Percentiles rank a stretch among this genome's conserved stretches.
These are phyloP conservation scores for Globisporangium carolinianum DNA, from an alignment of 352 stramenopile species.

Conservation along the genomic window DNA sequence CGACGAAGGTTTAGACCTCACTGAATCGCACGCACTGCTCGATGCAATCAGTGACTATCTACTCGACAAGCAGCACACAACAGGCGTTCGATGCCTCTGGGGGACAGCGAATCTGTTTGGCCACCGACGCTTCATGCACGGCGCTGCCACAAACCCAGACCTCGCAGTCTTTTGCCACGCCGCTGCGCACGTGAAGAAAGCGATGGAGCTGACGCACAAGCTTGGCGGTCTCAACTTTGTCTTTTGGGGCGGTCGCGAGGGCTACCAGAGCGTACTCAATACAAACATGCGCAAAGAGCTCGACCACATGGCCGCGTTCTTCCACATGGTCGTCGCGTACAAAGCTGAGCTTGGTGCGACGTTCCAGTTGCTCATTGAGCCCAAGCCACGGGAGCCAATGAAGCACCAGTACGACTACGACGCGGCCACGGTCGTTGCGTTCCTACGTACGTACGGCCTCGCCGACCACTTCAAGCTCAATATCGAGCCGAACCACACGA, in stretches of 20 bases:
- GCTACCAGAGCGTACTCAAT: constrained; percentile 78
- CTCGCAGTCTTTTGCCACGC: constrained; percentile 73
- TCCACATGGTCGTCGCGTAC: constrained; percentile 77
- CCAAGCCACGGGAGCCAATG: constrained; percentile 80
- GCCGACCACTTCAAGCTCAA: constrained; percentile 85
- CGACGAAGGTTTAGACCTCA: constrained; percentile 51
- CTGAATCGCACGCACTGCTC: constrained; percentile 25
- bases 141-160: constrained; percentile 78
- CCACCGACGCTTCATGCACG: constrained; percentile 81
- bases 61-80: constrained; percentile 58
- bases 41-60: constrained; percentile 39
- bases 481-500: constrained; percentile 87
- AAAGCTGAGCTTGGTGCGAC: constrained; percentile 66
- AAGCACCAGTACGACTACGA: constrained; percentile 91
- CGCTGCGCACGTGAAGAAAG: constrained; percentile 77
- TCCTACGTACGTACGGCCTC: constrained; percentile 70
- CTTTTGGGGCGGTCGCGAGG: constrained; percentile 83
- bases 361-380: constrained; percentile 78
- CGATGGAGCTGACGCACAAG: constrained; percentile 78
- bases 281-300: constrained; percentile 70
- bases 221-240: constrained; percentile 83
- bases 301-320: constrained; percentile 79
- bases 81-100: constrained; percentile 75
- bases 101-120: constrained; percentile 79
- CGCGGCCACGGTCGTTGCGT: constrained; percentile 76